These are phyloP conservation scores for Chamaecrista fasciculata DNA, from an alignment of 306 rosid genomes.

Conservation along the genomic window DNA sequence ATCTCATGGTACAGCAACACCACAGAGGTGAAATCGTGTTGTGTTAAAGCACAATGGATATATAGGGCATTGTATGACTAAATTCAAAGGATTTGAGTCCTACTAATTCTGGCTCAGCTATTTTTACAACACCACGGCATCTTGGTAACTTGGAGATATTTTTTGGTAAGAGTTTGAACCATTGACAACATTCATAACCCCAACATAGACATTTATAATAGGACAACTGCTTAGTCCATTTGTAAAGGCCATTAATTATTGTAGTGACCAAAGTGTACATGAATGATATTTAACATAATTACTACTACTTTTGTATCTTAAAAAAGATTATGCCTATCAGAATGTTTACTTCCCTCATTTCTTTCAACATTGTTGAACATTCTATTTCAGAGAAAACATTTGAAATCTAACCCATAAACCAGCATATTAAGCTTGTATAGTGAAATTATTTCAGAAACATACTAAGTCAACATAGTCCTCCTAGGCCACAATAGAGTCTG, in stretches of 20 bases:
- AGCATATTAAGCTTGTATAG: conserved; percentile 2
- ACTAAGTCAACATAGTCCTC: not conserved
- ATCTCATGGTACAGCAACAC: not conserved
- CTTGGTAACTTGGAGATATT: not conserved
- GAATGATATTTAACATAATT: not conserved
- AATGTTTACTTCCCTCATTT: not conserved
- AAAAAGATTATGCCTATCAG: not conserved
- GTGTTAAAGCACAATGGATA: not conserved
- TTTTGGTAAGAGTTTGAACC: too few species aligned
- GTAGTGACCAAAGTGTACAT: not conserved
- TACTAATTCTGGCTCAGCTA: not conserved
- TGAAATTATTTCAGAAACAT: too few species aligned
- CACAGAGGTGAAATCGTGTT: not conserved
- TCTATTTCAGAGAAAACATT: not conserved
- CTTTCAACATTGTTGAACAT: not conserved
- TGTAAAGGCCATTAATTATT: not conserved
- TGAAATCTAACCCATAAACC: not conserved
- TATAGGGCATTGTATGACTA: not conserved
- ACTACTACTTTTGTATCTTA: not conserved
- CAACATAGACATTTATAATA: not conserved
- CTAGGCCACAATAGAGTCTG: not conserved
- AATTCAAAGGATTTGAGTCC: not conserved
- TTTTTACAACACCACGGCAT: not conserved
- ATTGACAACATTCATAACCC: too few species aligned
- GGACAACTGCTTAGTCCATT: not conserved